Evolutionary conservation across 2,329 filamentous ascomycete genomes (phyloP), one percentile per base, ranked within the genome.

Genomic region (Paecilomyces formosus): DNA sequence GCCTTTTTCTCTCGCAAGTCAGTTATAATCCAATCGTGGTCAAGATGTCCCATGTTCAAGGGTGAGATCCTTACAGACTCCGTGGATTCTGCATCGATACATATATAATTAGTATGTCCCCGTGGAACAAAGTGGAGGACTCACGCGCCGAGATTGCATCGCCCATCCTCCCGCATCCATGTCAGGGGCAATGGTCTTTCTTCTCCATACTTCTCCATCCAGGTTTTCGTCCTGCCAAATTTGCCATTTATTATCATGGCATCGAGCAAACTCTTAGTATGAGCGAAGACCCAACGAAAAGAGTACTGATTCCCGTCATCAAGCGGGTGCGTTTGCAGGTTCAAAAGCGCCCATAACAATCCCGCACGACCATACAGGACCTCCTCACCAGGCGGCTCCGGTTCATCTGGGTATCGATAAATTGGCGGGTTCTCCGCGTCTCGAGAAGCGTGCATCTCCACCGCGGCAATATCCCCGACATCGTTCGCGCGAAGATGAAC

Each of bases 331-430:
- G 62, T 58, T 50, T 74, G 64, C 18, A 76, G 59, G 31, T 74
- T 75, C 50, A 76, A 51, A 4, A 76, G 59, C 1, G 64, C 60
- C 70, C 71, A 74, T 1, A 77, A 57, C 4, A 77, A 61, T 0
- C 75, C 75, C 31, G 70, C 68, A 21, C 75, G 71, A 9, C 75
- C 75, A 58, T 68, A 76, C 3, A 77, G 50, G 31, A 74, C 60
- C 55, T 77, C 75, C 54, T 77, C 75, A 1, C 66, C 68, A 8
- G 75, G 75, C 3, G 35, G 15, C n/a, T 45, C 35, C 35, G 35
- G 35, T 45, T 45, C 35, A 7, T 45, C 35, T 18, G n/a, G 35
- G n/a, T 45, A n/a, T 8, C 35, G 35, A 15, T 18, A 21, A 3
- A n/a, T 18, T 1, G 3, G 6, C 35, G 35, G 35, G 18, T 5